Conservation (phyloP, 2,329 filamentous ascomycete genomes). For the Aureobasidium sp. region DNA sequence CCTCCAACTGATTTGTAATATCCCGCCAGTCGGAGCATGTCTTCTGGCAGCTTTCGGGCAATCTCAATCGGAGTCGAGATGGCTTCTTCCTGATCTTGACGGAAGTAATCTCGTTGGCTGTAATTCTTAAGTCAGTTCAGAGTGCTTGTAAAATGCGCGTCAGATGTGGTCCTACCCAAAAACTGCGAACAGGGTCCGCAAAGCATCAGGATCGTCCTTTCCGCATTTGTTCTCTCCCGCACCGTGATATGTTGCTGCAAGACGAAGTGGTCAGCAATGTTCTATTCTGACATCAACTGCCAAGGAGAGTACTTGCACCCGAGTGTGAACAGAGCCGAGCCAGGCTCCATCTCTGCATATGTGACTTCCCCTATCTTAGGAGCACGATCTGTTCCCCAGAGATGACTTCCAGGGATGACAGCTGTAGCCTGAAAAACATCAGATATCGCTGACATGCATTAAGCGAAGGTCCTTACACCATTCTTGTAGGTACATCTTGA, state of each 20-base stretch:
- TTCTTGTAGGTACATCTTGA: slow-evolving; percentile 6
- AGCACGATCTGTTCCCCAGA: neutral
- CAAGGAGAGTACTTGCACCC: neutral
- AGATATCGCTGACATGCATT: neutral
- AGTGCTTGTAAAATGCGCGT: neutral
- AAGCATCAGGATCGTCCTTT: neutral
- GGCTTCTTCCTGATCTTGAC: neutral
- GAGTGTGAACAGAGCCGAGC: neutral
- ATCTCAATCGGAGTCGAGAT: neutral
- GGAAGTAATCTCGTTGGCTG: neutral
- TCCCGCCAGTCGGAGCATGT: neutral
- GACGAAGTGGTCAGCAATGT: neutral
- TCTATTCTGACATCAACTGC: neutral
- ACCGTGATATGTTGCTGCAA: slow-evolving; percentile 1
- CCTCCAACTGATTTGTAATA: slow-evolving; percentile 6
- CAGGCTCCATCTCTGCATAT: slow-evolving; percentile 3
- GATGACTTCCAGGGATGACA: slow-evolving; percentile 3
- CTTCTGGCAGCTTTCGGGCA: neutral
- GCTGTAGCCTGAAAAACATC: neutral
- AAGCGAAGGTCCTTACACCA: neutral
- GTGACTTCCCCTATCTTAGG: neutral
- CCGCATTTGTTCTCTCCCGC: slow-evolving; percentile 3
- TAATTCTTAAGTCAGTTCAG: neutral
- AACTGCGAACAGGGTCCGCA: neutral
- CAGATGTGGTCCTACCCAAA: neutral